phyloP scores from a whole-genome alignment of 2,329 filamentous ascomycete genomes.

The Aspergillus fischeri region DNA sequence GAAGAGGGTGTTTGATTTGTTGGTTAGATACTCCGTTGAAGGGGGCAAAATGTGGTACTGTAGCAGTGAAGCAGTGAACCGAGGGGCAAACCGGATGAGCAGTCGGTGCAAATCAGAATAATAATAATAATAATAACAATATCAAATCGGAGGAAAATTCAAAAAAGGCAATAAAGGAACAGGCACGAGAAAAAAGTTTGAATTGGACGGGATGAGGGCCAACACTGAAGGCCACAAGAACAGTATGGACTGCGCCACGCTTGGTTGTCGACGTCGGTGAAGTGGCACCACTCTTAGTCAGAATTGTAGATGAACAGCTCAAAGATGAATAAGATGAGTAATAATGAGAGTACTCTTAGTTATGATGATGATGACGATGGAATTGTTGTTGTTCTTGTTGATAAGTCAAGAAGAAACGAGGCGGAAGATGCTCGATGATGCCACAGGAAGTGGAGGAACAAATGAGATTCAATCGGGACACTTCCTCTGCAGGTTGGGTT shows the following conservation, averaged over 20 bases:
- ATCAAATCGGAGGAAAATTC: not conserved
- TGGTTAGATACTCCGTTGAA: not conserved
- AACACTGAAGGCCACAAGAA: not conserved
- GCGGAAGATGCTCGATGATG: constrained; percentile 16
- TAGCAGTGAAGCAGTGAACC: not conserved
- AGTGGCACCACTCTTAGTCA: not conserved
- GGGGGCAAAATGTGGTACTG: not conserved
- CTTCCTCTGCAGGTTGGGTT: not conserved
- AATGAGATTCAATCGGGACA: not conserved
- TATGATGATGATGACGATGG: not conserved
- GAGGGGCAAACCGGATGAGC: no score
- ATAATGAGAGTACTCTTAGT: not conserved
- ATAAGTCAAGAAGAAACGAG: not conserved
- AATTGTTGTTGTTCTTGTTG: not conserved
- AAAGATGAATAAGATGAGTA: not conserved
- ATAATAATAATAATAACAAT: not conserved
- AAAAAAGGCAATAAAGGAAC: not conserved
- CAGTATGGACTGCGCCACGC: not conserved
- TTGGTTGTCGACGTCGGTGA: not conserved
- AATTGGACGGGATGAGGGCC: not conserved
- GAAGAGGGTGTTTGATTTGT: not conserved
- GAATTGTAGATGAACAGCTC: not conserved
- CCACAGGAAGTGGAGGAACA: constrained; percentile 1
- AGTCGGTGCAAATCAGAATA: no score
- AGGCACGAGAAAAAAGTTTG: not conserved